phyloP scores from a whole-genome alignment of 2,329 filamentous ascomycete species.

The Ambrosiella xylebori region DNA sequence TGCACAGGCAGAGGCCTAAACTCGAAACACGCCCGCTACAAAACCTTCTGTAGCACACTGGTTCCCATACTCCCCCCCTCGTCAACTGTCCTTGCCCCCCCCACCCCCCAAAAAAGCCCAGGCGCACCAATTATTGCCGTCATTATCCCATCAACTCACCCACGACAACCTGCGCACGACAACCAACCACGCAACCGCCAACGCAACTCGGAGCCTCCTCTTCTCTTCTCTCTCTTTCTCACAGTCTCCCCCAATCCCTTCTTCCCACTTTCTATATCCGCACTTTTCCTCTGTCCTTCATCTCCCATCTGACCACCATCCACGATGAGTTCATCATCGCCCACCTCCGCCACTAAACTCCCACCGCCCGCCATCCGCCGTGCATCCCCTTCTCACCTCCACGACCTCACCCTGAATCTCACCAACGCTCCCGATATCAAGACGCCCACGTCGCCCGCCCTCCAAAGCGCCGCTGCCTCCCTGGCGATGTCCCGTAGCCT shows the following conservation, averaged over 20 bases:
- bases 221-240: neutral
- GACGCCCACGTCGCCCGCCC: slow-evolving; percentile 10
- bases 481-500: slow-evolving; percentile 11
- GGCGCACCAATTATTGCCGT: neutral
- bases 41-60: neutral
- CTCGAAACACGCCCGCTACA: neutral
- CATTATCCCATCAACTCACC: neutral
- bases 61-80: neutral
- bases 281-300: neutral
- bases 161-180: no score
- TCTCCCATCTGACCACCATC: neutral
- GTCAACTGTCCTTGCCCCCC: neutral
- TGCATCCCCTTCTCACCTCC: neutral
- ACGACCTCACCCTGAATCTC: neutral
- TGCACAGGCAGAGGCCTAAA: neutral
- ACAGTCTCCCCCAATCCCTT: neutral
- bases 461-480: slow-evolving; percentile 11
- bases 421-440: slow-evolving; percentile 6
- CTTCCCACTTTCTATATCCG: neutral
- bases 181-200: neutral
- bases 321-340: neutral
- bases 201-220: neutral
- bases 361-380: slow-evolving; percentile 1
- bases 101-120: neutral
- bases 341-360: neutral